Percentiles rank a stretch among this genome's conserved stretches.
Evolutionary conservation across 1,284 basidiomycete genomes (phyloP).

Genomic region (Xanthoconium separans): DNA sequence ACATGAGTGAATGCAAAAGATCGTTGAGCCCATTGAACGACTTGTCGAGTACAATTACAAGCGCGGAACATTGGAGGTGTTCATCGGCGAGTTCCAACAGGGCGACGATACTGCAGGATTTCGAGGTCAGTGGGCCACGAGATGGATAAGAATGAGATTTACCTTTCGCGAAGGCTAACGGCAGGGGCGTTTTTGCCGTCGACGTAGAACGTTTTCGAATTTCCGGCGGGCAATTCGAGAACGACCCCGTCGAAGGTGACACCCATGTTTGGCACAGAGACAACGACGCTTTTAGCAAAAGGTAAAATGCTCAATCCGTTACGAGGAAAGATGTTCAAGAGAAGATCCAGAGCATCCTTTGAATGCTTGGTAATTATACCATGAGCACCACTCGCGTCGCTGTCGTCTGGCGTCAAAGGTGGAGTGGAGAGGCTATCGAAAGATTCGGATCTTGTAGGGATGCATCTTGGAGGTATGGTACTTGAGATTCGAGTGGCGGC

Average conservation of each 20-base stretch:
- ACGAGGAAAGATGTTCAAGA: slow-evolving; percentile 72
- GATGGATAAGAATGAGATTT: slow-evolving; percentile 7
- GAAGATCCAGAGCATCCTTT: slow-evolving; percentile 69
- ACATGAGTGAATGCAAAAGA: slow-evolving; percentile 78
- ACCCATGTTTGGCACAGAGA: slow-evolving; percentile 65
- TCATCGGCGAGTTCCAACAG: slow-evolving; percentile 81
- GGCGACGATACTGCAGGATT: slow-evolving; percentile 64
- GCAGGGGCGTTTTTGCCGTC: slow-evolving; percentile 76
- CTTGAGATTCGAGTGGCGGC: slow-evolving; percentile 27
- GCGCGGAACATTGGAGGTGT: slow-evolving; percentile 68
- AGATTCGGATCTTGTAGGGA: slow-evolving; percentile 39
- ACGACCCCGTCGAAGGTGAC: slow-evolving; percentile 74
- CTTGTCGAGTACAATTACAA: slow-evolving; percentile 72
- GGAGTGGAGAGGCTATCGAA: slow-evolving; percentile 36
- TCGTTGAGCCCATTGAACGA: slow-evolving; percentile 55
- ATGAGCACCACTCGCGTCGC: slow-evolving; percentile 34
- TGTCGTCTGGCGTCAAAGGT: slow-evolving; percentile 37
- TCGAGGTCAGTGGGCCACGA: slow-evolving; percentile 6
- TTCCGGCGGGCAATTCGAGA: slow-evolving; percentile 61
- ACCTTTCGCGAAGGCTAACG: slow-evolving; percentile 80
- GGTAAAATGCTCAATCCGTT: slow-evolving; percentile 64
- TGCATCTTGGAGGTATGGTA: slow-evolving; percentile 42
- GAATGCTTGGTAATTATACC: slow-evolving; percentile 41
- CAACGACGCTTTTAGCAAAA: slow-evolving; percentile 68
- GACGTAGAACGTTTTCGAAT: slow-evolving; percentile 73